These are phyloP conservation scores for Trametes pubescens DNA, from an alignment of 1,284 basidiomycete genomes.

Conservation along the genomic window DNA sequence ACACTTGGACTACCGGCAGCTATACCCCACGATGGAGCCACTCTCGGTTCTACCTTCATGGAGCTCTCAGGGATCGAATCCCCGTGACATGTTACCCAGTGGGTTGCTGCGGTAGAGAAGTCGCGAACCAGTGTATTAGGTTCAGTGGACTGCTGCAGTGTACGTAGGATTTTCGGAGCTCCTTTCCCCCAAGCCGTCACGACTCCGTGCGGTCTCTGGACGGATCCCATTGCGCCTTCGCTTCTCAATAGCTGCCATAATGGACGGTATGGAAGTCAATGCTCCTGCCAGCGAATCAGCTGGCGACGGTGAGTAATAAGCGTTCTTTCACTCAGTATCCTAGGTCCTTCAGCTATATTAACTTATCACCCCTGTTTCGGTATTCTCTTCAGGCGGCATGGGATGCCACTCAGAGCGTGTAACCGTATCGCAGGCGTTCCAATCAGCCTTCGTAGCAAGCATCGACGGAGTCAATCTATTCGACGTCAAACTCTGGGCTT, in stretches of 20 bases:
- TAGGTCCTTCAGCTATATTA: too few relatives aligned
- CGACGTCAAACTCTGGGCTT: not conserved
- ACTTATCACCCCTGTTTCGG: too few relatives aligned
- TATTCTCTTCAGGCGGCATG: not conserved
- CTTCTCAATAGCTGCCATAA: not conserved
- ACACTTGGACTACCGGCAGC: too few relatives aligned
- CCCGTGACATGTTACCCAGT: not conserved
- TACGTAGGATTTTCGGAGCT: not conserved
- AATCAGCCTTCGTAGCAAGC: not conserved
- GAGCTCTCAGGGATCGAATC: too few relatives aligned
- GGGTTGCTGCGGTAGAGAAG: slow-evolving; percentile 1
- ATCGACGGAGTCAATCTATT: not conserved
- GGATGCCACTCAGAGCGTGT: not conserved
- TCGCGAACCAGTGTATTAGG: not conserved
- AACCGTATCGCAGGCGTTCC: not conserved
- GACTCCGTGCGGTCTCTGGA: too few relatives aligned
- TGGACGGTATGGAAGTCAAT: too few relatives aligned
- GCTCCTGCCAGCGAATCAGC: not conserved
- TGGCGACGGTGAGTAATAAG: not conserved
- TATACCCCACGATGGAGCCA: too few relatives aligned
- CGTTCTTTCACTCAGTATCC: too few relatives aligned
- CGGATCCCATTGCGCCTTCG: not conserved
- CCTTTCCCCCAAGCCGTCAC: too few relatives aligned
- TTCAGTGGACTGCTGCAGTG: not conserved
- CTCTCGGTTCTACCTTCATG: too few relatives aligned